Percentiles rank a stretch among this genome's conserved stretches.
Conservation (phyloP, 108 stramenopile species). For the Aurantiochytrium sp. region DNA sequence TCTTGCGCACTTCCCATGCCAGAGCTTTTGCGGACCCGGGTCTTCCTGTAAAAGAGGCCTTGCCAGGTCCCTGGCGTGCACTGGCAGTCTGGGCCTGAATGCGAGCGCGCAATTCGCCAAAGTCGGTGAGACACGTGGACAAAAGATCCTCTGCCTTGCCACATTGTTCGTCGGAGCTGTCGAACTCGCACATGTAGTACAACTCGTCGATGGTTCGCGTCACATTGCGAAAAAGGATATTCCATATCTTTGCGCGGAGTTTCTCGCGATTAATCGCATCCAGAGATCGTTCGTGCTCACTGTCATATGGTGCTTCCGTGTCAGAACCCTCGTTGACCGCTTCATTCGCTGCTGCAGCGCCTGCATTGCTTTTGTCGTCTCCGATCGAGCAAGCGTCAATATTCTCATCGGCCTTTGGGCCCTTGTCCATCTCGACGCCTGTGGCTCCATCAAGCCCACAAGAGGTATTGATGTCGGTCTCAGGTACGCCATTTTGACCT, state of each 20-base stretch:
- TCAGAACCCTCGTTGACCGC: neutral
- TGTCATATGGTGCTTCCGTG: neutral
- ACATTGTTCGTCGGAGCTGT: neutral
- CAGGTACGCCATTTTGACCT: too few species aligned
- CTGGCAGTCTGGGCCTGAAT: neutral
- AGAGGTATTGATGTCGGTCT: too few species aligned
- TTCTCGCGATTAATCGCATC: neutral
- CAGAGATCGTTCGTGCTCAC: neutral
- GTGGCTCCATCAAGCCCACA: too few species aligned
- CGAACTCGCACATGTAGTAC: conserved; percentile 18
- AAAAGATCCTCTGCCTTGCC: neutral
- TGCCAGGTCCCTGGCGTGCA: neutral
- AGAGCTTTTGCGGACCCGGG: neutral
- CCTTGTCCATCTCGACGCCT: too few species aligned
- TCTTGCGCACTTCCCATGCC: conserved; percentile 6
- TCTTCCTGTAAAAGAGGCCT: neutral
- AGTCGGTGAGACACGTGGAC: neutral
- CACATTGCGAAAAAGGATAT: neutral
- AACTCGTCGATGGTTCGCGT: neutral
- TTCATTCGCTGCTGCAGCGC: neutral
- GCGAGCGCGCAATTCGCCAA: neutral
- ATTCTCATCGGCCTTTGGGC: too few species aligned
- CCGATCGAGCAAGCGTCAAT: too few species aligned
- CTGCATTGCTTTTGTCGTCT: too few species aligned
- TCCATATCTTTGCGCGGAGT: neutral